Conservation (phyloP, 148 eudicot genomes). For the Chenopodium formosanum region DNA sequence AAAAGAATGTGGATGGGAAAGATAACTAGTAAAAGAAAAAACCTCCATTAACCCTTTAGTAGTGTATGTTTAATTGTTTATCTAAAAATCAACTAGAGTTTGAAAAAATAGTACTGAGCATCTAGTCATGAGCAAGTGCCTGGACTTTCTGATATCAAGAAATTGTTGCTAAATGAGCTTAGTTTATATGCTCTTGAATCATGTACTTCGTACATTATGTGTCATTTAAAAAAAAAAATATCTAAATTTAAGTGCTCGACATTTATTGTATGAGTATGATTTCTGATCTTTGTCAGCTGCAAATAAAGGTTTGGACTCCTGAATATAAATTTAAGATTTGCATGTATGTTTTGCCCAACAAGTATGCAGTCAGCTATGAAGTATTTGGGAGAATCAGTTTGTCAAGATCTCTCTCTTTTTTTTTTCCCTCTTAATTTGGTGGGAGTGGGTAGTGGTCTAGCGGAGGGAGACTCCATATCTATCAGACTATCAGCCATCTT, state of each 20-base stretch:
- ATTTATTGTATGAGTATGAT: not conserved
- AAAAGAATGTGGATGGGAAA: not conserved
- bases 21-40: slow-evolving; percentile 4
- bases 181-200: not conserved
- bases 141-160: slow-evolving; percentile 3
- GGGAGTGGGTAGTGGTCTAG: not conserved
- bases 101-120: not conserved
- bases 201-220: not conserved
- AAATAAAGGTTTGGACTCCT: not conserved
- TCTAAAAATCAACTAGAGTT: not conserved
- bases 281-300: not conserved
- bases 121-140: not conserved
- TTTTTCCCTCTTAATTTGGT: not conserved
- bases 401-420: not conserved
- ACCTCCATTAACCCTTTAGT: not conserved
- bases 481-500: not conserved
- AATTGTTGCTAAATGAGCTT: slow-evolving; percentile 1
- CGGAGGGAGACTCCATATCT: not conserved
- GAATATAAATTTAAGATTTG: not conserved
- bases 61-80: not conserved
- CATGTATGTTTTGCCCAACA: not conserved
- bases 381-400: not conserved
- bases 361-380: not conserved
- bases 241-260: too few species aligned
- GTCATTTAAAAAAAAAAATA: not conserved